A percentile compares a stretch with the other conserved stretches of the same genome.
Evolutionary conservation across 305 asterid species (phyloP).

Genomic region (Coffea humblotiana): DNA sequence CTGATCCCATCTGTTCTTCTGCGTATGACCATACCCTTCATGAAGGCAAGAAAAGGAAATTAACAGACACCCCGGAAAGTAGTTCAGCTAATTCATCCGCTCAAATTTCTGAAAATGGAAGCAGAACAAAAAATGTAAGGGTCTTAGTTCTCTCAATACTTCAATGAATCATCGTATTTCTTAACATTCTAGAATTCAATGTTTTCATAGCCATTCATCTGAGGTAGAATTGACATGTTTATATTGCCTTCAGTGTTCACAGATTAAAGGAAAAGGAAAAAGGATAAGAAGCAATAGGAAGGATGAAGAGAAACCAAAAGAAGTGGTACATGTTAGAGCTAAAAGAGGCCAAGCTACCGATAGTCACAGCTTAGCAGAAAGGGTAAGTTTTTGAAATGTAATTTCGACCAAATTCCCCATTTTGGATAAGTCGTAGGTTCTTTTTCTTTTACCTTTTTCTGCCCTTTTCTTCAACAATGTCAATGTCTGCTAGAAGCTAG

Average conservation of each 20-base stretch:
- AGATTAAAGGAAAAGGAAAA: constrained; percentile 58
- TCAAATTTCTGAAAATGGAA: constrained; percentile 55
- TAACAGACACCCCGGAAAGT: constrained; percentile 40
- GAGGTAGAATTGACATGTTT: background rate
- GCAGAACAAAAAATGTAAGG: constrained; percentile 44
- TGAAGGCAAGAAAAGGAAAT: constrained; percentile 48
- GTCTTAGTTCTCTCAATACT: background rate
- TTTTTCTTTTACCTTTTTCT: background rate
- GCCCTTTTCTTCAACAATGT: background rate
- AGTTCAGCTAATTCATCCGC: constrained; percentile 59
- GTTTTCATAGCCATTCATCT: background rate
- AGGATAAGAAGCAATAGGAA: constrained; percentile 38
- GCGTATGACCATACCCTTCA: constrained; percentile 20
- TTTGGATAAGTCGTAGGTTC: background rate
- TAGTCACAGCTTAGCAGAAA: constrained; percentile 95
- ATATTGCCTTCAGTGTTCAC: constrained; percentile 2
- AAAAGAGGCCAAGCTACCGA: constrained; percentile 92
- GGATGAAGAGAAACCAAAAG: constrained; percentile 44
- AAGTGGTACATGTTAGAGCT: constrained; percentile 91
- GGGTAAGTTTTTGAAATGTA: constrained; percentile 40
- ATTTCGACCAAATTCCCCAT: background rate
- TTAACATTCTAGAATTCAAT: background rate
- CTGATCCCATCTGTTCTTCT: constrained; percentile 21
- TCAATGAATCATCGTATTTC: background rate
- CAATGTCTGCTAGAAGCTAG: background rate